phyloP scores from a whole-genome alignment of 2,329 filamentous ascomycete species.

The Botrytis squamosa region DNA sequence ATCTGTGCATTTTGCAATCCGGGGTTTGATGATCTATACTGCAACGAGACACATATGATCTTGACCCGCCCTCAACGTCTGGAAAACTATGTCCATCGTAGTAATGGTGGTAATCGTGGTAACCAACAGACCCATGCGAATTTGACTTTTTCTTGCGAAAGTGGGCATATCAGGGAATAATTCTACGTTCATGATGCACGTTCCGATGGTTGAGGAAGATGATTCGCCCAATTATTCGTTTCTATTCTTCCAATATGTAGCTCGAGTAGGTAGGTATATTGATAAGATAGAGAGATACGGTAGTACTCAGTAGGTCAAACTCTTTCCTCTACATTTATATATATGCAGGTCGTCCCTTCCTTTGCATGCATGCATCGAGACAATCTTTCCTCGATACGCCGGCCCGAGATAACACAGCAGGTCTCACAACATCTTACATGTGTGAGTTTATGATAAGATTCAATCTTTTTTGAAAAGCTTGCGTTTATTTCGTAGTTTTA shows the following conservation, averaged over 20 bases:
- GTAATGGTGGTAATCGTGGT: not conserved
- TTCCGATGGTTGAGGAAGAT: not conserved
- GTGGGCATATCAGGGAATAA: not conserved
- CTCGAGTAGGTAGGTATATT: not conserved
- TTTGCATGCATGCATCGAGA: not conserved
- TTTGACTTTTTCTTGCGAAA: not conserved
- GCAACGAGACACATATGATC: not conserved
- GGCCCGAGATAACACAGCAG: not conserved
- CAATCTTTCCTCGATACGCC: not conserved
- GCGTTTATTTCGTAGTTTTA: not conserved
- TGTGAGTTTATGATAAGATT: not conserved
- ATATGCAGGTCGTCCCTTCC: not conserved
- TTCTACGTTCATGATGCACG: not conserved
- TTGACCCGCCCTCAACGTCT: not conserved
- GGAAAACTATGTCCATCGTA: not conserved
- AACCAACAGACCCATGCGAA: not conserved
- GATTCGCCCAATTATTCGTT: not conserved
- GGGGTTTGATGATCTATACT: slow-evolving; percentile 4
- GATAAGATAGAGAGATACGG: not conserved
- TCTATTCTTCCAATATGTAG: not conserved
- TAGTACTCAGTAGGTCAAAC: not conserved
- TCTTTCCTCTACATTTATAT: not conserved
- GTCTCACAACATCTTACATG: not conserved
- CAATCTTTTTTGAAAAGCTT: not conserved
- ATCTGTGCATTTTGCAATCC: not conserved